Evolutionary conservation across 139 green algal genomes (phyloP), one percentile per base, ranked within the genome.

Genomic region (Asterochloris erici): DNA sequence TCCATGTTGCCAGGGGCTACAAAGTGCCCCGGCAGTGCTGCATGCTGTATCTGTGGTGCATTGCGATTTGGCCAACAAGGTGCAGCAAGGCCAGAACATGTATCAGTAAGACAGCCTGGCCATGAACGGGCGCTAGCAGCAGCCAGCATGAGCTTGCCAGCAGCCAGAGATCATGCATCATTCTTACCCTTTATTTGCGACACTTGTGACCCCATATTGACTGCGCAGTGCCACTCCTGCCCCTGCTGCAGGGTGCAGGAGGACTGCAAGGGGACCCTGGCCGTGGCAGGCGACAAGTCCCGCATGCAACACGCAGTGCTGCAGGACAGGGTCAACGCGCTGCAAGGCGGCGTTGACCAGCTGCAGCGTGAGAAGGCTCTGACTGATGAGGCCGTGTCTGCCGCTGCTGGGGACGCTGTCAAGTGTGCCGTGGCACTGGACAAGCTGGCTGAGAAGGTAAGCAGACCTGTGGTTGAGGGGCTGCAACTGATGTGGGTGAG

Each of bases 371-470:
- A 80, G 14, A 70, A 13, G 12, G 60, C 54, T 24, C 10, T 60
- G 23, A 17, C 76, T 54, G 38, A 54, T 54, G 38, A 54, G 12
- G n/a, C 54, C 2, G 60, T 80, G 14, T 6, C 21, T 13, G 24
- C 13, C 13, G 14, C 10, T 14, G 17, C 19, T 70, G 54, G 68
- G 14, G 24, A 70, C 23, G 10, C 68, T 17, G 24, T 70, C 12
- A 80, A 80, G 23, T 54, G 60, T 70, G 60, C 76, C 12, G 14
- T n/a, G 28, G 76, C 76, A 17, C 24, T 80, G 26, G 26, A 80
- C 68, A 62, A 80, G 60, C 60, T 80, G 24, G 76, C 76, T 68
- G 24, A 80, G 60, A 80, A 80, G 76, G 76, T 80, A n/a, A 26
- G 70, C 66, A 71, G 19, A 54, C 66, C 17, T 76, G 21, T 26